Conservation (phyloP, 1,284 basidiomycete genomes). For the Apiotrichum siamense region DNA sequence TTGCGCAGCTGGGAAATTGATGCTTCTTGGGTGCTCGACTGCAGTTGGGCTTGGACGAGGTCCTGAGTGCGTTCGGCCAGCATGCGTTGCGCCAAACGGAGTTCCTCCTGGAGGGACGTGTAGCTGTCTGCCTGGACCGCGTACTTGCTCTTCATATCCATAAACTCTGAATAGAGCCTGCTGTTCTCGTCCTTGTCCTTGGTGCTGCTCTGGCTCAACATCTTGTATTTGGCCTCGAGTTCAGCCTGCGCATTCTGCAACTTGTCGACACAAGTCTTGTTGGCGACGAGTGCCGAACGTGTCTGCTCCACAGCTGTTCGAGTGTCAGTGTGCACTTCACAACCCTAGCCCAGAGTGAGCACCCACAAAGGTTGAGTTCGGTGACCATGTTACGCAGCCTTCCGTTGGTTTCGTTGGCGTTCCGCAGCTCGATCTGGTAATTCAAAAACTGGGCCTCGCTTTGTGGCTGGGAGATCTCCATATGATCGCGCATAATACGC, state of each 20-base stretch:
- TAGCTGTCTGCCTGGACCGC: background rate
- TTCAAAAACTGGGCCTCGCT: too few relatives aligned
- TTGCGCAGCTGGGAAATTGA: background rate
- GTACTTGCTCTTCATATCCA: background rate
- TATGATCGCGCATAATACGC: too few relatives aligned
- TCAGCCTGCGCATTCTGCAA: background rate
- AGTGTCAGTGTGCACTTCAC: background rate
- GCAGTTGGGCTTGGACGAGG: background rate
- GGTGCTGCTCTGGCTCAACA: background rate
- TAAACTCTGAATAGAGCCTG: background rate
- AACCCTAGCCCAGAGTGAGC: too few relatives aligned
- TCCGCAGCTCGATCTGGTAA: background rate
- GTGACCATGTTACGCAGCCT: background rate
- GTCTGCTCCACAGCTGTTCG: background rate
- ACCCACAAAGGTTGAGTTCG: background rate
- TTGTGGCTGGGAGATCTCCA: too few relatives aligned
- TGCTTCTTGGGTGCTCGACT: conserved; percentile 1
- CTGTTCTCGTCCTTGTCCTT: background rate
- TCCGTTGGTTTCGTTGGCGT: background rate
- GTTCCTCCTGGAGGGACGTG: background rate
- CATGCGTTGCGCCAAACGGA: background rate
- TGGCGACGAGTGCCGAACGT: background rate
- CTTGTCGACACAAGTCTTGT: background rate
- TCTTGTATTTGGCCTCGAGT: background rate
- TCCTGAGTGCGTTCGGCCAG: background rate